Conservation (phyloP, 1,284 basidiomycete genomes). For the Melampsora americana region DNA sequence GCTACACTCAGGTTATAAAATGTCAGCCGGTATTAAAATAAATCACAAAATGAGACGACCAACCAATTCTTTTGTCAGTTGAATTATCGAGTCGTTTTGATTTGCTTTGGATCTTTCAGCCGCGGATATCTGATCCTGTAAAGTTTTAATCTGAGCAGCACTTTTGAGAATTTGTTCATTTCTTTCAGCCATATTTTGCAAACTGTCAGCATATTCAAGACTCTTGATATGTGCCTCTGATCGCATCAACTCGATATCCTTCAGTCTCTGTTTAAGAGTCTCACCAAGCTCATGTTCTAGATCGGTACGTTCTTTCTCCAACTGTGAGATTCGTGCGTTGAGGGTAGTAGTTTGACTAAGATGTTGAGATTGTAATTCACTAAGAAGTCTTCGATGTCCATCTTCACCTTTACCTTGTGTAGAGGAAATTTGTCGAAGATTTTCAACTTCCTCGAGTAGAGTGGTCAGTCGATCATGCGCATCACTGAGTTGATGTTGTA, state of each 20-base stretch:
- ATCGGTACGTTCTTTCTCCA: slow-evolving; percentile 40
- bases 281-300: slow-evolving; percentile 24
- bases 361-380: slow-evolving; percentile 24
- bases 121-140: slow-evolving; percentile 14
- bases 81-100: slow-evolving; percentile 5
- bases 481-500: slow-evolving; percentile 29
- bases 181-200: slow-evolving; percentile 29
- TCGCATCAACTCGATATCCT: slow-evolving; percentile 18
- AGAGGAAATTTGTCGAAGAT: slow-evolving; percentile 2
- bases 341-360: neutral
- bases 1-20: neutral
- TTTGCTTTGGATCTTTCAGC: neutral
- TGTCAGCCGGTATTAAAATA: neutral
- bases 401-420: slow-evolving; percentile 3
- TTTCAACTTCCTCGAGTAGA: slow-evolving; percentile 17
- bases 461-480: slow-evolving; percentile 24
- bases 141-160: slow-evolving; percentile 1
- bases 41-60: neutral
- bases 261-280: slow-evolving; percentile 20
- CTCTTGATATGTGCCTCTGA: slow-evolving; percentile 16
- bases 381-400: neutral
- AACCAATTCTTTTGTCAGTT: slow-evolving; percentile 26
- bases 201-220: slow-evolving; percentile 35
- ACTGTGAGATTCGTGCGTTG: slow-evolving; percentile 9
- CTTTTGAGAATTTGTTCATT: slow-evolving; percentile 31